Conservation (phyloP, 805 yeast genomes). For the Maudiozyma serrabonitensis region DNA sequence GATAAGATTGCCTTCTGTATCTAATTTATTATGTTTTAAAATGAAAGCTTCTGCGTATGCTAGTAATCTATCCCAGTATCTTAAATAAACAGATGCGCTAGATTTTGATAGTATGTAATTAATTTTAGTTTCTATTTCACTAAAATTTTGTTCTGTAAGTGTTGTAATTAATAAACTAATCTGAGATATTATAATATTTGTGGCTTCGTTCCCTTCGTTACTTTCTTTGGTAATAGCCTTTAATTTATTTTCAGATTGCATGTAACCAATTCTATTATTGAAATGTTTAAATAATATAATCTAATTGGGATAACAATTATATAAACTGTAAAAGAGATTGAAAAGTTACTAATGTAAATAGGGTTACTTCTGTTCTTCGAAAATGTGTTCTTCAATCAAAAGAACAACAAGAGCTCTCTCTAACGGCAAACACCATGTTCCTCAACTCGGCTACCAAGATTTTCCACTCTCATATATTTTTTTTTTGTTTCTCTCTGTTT, state of each 20-base stretch:
- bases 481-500: too few species aligned
- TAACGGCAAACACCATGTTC: too few species aligned
- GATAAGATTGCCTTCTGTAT: constrained; percentile 10
- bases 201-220: constrained; percentile 18
- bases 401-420: too few species aligned
- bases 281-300: background rate
- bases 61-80: constrained; percentile 22
- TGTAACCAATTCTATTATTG: constrained; percentile 9
- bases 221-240: constrained; percentile 1
- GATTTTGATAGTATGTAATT: constrained; percentile 18
- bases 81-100: constrained; percentile 12
- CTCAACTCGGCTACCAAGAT: too few species aligned
- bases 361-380: too few species aligned
- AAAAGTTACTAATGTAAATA: too few species aligned
- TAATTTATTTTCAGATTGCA: constrained; percentile 13
- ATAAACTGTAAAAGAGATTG: background rate
- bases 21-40: constrained; percentile 8
- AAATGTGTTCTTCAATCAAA: too few species aligned
- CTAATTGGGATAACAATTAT: background rate
- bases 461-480: too few species aligned
- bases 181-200: constrained; percentile 21
- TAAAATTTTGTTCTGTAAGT: constrained; percentile 14
- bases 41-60: constrained; percentile 17
- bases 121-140: constrained; percentile 12
- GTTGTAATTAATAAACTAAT: constrained; percentile 22